Conservation (phyloP, 352 stramenopile genomes). For the Pythium sukuiense region DNA sequence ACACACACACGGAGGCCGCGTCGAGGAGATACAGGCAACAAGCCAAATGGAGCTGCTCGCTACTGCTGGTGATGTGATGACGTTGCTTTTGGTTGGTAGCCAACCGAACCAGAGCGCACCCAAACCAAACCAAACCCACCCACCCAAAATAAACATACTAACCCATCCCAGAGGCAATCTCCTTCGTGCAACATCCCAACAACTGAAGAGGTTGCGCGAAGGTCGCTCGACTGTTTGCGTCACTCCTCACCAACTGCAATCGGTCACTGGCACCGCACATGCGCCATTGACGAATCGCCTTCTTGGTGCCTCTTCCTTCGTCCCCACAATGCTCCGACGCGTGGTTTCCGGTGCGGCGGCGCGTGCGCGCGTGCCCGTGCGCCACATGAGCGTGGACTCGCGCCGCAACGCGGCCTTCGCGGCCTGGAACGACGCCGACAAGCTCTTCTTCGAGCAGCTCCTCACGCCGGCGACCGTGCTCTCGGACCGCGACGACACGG, state of each 20-base stretch:
- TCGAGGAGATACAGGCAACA: neutral
- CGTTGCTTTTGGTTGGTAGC: slow-evolving; percentile 20
- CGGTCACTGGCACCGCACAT: neutral
- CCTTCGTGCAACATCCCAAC: slow-evolving; percentile 15
- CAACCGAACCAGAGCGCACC: slow-evolving; percentile 13
- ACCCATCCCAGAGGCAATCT: neutral
- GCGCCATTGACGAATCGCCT: neutral
- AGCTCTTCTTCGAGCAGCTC: slow-evolving; percentile 62
- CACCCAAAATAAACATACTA: slow-evolving; percentile 6
- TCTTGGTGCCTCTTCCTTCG: neutral
- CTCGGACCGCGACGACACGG: slow-evolving; percentile 65
- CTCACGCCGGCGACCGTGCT: slow-evolving; percentile 65
- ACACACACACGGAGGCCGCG: neutral
- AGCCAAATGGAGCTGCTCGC: slow-evolving; percentile 5
- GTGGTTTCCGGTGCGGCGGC: neutral
- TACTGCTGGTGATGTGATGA: neutral
- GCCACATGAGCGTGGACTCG: slow-evolving; percentile 32
- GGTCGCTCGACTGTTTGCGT: slow-evolving; percentile 20
- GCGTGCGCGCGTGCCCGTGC: slow-evolving; percentile 14
- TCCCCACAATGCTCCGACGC: neutral
- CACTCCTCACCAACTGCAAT: neutral
- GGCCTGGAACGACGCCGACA: slow-evolving; percentile 63
- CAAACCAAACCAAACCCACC: neutral
- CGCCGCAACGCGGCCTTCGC: slow-evolving; percentile 38
- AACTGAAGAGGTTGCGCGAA: slow-evolving; percentile 18